These are phyloP conservation scores for Picochlorum sp. DNA, from an alignment of 139 green algal species.

Conservation along the genomic window DNA sequence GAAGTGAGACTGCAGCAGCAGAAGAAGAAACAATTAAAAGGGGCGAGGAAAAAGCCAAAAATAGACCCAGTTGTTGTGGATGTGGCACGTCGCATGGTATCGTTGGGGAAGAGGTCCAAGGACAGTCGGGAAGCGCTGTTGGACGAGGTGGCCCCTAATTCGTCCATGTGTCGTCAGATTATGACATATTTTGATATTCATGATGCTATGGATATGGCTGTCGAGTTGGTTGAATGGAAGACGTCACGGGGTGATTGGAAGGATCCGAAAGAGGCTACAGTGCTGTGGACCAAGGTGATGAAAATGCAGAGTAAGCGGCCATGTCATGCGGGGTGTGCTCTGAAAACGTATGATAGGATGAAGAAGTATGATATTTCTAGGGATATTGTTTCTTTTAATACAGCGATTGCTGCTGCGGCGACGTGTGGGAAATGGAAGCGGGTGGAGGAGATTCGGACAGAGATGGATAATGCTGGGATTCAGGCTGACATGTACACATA, in stretches of 20 bases:
- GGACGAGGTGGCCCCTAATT: not conserved
- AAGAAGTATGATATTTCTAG: conserved; percentile 11
- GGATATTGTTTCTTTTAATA: conserved; percentile 42
- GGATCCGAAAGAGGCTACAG: too few species aligned
- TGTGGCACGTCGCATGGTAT: conserved; percentile 5
- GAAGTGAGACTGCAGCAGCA: too few species aligned
- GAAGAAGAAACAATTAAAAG: too few species aligned
- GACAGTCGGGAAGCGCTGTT: not conserved
- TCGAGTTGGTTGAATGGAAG: conserved; percentile 9
- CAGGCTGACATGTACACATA: conserved; percentile 67
- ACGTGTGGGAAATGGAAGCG: conserved; percentile 20
- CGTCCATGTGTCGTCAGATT: conserved; percentile 3
- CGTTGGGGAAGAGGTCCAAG: too few species aligned
- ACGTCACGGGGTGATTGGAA: not conserved
- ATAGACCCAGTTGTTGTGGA: not conserved
- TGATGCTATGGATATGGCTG: conserved; percentile 16
- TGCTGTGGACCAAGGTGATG: conserved; percentile 37
- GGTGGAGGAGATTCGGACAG: conserved; percentile 19
- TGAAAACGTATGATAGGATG: conserved; percentile 40
- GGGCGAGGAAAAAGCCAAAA: conserved; percentile 6
- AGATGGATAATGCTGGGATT: conserved; percentile 25
- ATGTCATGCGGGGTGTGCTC: not conserved
- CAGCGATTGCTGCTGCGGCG: conserved; percentile 33
- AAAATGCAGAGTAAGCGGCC: conserved; percentile 18
- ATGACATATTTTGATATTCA: conserved; percentile 15